Evolutionary conservation across 2,329 filamentous ascomycete genomes (phyloP), one percentile per base, ranked within the genome.

Genomic region (Aureobasidium melanogenum): DNA sequence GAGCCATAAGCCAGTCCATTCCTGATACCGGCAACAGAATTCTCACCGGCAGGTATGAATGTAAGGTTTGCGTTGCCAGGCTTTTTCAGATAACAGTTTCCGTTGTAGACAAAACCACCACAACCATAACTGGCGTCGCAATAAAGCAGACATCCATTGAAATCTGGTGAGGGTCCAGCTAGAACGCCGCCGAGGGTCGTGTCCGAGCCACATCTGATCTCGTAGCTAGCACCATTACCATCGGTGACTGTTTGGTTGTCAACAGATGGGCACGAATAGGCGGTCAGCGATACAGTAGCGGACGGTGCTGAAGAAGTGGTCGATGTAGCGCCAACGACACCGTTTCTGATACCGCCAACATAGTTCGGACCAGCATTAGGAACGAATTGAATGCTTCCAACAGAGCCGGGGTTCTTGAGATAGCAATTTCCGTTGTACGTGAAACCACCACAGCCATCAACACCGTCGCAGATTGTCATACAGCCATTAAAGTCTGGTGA

Each of bases 121-220:
- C 67, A 69, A 34, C 52, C 60, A 5, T 61, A 14, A 10, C 39
- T 43, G 19, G 48, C 50, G 22, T 67, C 65, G 48, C 68, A 69
- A 3, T 63, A 44, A 3, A 43, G 54, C 30, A 68, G 63, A 38
- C 68, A 69, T 10, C 64, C 63, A 47, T 39, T 62, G 28, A 57
- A 62, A 28, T 32, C 19, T 22, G 46, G n/a, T 2, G 58, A 15
- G 10, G 36, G 0, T 7, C 36, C 44, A 9, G 15, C 26, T 0
- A 44, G 19, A 19, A 4, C n/a, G 1, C 58, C 58, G 17, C 58
- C 58, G 0, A 39, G 17, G 2, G 34, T 44, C 3, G 58, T 61
- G 14, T 61, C 58, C 7, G 22, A 26, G 12, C 8, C 14, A 26
- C 58, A 61, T 5, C 28, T 58, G 15, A 63, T 41, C 5, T 28